Evolutionary conservation across 352 stramenopile genomes (phyloP), one percentile per base, ranked within the genome.

Genomic region (Globisporangium parvum): DNA sequence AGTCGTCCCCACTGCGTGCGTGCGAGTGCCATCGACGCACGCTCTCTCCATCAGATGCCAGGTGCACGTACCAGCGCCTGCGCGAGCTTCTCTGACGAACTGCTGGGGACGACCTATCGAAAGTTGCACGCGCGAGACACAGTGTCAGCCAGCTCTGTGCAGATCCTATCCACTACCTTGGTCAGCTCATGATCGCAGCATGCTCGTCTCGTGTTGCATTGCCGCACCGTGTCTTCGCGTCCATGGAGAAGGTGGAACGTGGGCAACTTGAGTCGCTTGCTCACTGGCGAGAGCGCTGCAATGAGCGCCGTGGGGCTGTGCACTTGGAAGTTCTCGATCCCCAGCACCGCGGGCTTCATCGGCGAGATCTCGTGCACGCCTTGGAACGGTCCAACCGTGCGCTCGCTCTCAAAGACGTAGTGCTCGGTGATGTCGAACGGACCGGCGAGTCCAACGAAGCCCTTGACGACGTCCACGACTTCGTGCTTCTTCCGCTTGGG

Each of bases 361-460:
- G 74, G 67, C 49, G 80, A 91, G 55, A 91, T 83, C 42, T 85
- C 74, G 53, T 88, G 76, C 41, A 88, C 78, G 46, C 77, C 77
- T n/a, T 76, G 76, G 15, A 81, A 58, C 3, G 71, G 75, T 4
- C 74, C 73, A 20, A 88, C 71, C 6, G 62, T 53, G 31, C 81
- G 81, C 41, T 82, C 57, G 51, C 69, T 81, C 57, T 89, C 81
- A 54, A 85, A 90, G 12, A 65, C 51, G 56, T 88, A 92, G 62
- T 92, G 81, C 28, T 92, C 81, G 2, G 64, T 66, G 50, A 92
- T 89, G 58, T 92, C 77, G 57, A 85, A 92, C 20, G 77, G 77
- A 11, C 69, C 77, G 3, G 75, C 62, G 21, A 89, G 67, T 2
- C 79, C 77, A n/a, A 90, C 82, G 55, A 90, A 88, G 40, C 70